Evolutionary conservation across 2,329 filamentous ascomycete species (phyloP).

Genomic region (Gnomoniopsis smithogilvyi): DNA sequence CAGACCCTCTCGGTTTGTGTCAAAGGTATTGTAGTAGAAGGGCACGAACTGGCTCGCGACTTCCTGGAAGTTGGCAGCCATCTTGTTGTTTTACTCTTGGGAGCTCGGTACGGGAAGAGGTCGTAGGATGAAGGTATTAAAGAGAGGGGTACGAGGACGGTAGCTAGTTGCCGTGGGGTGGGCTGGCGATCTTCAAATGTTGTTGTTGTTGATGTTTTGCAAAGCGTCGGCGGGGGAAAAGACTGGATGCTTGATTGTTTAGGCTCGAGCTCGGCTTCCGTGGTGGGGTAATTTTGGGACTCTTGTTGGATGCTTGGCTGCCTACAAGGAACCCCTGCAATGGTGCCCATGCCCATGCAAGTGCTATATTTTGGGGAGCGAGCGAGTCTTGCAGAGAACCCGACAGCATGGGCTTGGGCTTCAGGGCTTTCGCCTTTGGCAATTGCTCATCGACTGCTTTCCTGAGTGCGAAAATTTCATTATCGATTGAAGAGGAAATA

Average conservation of each 20-base stretch:
- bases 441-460: neutral
- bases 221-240: neutral
- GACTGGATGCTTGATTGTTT: neutral
- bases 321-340: neutral
- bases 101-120: neutral
- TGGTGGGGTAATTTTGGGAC: slow-evolving; percentile 6
- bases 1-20: slow-evolving; percentile 54
- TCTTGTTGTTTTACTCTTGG: slow-evolving; percentile 5
- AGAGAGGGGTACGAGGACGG: neutral
- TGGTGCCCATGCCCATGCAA: neutral
- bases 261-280: neutral
- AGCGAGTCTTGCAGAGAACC: neutral
- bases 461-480: neutral
- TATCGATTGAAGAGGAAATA: neutral
- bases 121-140: neutral
- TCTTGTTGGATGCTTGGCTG: too few relatives aligned
- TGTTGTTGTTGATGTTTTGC: slow-evolving; percentile 1
- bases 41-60: slow-evolving; percentile 20
- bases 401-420: too few relatives aligned
- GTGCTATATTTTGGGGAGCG: neutral
- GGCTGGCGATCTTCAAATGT: neutral
- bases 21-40: slow-evolving; percentile 68
- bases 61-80: slow-evolving; percentile 20
- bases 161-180: neutral
- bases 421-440: neutral